A percentile compares a stretch with the other conserved stretches of the same genome.
These are phyloP conservation scores for Linnemannia zychae DNA, from an alignment of 192 early-diverging fungal species.

Conservation along the genomic window DNA sequence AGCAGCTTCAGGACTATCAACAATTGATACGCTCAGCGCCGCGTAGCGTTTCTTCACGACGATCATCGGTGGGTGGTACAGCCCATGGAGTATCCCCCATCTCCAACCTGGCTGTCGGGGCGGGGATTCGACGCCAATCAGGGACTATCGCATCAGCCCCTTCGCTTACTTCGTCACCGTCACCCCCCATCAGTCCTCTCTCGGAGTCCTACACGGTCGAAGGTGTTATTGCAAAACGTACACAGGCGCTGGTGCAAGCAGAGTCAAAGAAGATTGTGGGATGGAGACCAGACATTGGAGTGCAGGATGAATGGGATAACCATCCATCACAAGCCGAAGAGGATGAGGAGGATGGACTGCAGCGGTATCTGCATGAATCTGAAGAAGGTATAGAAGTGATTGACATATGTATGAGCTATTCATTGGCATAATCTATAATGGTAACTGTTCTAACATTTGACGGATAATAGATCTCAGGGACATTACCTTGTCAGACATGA, in stretches of 20 bases:
- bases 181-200: conserved; percentile 35
- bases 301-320: not conserved
- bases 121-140: not conserved
- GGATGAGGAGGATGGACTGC: conserved; percentile 12
- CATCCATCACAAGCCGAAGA: not conserved
- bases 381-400: conserved; percentile 53
- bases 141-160: not conserved
- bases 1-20: not conserved
- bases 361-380: conserved; percentile 7
- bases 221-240: not conserved
- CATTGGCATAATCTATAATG: too few relatives aligned
- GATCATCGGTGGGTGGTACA: not conserved
- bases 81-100: not conserved
- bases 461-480: conserved; percentile 36
- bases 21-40: not conserved
- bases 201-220: not conserved
- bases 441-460: too few relatives aligned
- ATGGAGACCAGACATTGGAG: not conserved
- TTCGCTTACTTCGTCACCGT: conserved; percentile 22
- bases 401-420: not conserved
- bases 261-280: not conserved
- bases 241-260: not conserved
- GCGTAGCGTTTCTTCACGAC: not conserved
- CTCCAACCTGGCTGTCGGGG: not conserved
- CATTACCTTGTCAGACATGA: conserved; percentile 43